Conservation (phyloP, 2,329 filamentous ascomycete species). For the Neurospora crassa region DNA sequence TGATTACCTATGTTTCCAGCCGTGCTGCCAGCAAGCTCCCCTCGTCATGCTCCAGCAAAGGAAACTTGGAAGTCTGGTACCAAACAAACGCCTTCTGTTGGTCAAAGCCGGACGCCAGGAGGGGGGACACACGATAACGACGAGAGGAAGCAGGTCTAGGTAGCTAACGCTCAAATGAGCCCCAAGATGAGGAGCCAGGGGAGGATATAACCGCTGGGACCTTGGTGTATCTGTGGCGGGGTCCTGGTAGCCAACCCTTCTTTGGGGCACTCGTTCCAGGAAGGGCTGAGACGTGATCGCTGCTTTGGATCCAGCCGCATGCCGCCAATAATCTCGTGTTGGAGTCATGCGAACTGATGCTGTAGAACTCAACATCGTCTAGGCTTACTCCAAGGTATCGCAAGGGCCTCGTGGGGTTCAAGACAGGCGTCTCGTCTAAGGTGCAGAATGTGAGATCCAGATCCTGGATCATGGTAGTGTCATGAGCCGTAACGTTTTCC, state of each 20-base stretch:
- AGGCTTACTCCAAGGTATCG: neutral
- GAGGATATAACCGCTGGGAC: neutral
- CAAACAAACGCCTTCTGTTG: neutral
- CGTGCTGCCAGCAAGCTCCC: conserved; percentile 55
- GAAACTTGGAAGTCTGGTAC: neutral
- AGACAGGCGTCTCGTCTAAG: neutral
- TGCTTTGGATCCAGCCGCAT: neutral
- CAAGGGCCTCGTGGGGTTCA: neutral
- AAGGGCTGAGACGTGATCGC: neutral
- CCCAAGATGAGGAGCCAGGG: neutral
- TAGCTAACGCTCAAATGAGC: neutral
- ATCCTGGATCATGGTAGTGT: neutral
- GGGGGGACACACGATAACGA: neutral
- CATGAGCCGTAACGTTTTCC: neutral
- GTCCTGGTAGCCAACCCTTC: neutral
- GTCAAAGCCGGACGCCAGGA: neutral
- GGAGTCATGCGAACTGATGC: neutral
- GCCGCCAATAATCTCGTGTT: neutral
- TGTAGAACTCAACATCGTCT: neutral
- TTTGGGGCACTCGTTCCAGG: neutral
- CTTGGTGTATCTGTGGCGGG: neutral
- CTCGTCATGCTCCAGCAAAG: conserved; percentile 59
- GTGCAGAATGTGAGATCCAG: neutral
- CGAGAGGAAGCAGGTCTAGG: neutral
- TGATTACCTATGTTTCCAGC: conserved; percentile 81